Evolutionary conservation across 140 eudicot species (phyloP), one percentile per base, ranked within the genome.

Genomic region (Bidens hawaiensis): DNA sequence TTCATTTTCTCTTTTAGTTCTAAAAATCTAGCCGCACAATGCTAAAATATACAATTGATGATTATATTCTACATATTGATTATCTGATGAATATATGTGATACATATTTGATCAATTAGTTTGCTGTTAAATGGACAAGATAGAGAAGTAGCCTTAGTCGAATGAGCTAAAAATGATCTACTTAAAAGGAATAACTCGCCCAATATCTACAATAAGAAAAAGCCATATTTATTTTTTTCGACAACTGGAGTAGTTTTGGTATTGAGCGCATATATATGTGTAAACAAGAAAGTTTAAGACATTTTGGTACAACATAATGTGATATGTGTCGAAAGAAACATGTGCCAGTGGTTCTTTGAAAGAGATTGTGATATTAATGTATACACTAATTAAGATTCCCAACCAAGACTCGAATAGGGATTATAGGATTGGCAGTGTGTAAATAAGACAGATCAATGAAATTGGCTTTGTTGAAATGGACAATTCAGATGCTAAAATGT

Each of bases 391-490:
- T n/a, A 1, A 49, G 26, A 4, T 19, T 19, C 19, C 10, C 55
- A 8, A 49, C 28, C 55, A 49, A 9, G 15, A 22, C 21, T 49
- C 55, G 27, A 21, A 21, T 42, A 46, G 50, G 45, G 65, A 42
- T 26, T 68, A 42, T 43, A 26, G 36, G 40, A 14, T 69, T 69
- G 55, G 70, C 63, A 7, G 50, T 71, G 68, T 47, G 58, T 41
- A 71, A 41, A 18, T 28, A 71, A 71, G 71, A 72, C 65, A 62
- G 41, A 71, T 31, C 40, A 62, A 49, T 15, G 27, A 16, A 33
- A 41, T 40, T 38, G 27, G 64, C 41, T 62, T 51, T 19, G 64
- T 61, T 71, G 64, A 71, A 49, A 53, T 52, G 64, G 62, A 52
- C 67, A 69, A 58, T 17, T 49, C 12, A 19, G 16, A 49, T 49